phyloP scores from a whole-genome alignment of 2,329 filamentous ascomycete genomes.

The Ophiocordyceps camponoti-rufipedis region DNA sequence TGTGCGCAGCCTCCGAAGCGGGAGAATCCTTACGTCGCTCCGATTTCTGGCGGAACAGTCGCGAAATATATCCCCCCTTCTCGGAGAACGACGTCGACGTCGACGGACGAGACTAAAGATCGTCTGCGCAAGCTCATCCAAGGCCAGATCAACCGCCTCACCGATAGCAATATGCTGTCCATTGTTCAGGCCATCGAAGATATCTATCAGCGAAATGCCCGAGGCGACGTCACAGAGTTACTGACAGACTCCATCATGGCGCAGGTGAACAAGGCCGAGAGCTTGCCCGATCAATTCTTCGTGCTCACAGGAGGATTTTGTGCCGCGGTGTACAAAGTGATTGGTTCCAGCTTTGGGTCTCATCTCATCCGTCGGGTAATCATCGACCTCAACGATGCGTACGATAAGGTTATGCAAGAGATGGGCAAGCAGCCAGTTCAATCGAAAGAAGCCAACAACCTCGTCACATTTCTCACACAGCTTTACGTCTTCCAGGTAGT shows the following conservation, averaged over 20 bases:
- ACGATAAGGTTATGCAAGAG: conserved; percentile 24
- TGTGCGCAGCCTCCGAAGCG: conserved; percentile 28
- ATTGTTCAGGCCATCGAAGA: conserved; percentile 70
- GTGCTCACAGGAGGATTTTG: conserved; percentile 83
- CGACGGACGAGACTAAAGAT: conserved; percentile 46
- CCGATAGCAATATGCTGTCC: conserved; percentile 73
- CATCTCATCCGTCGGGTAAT: conserved; percentile 67
- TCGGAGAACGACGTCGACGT: conserved; percentile 42
- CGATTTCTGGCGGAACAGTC: conserved; percentile 26
- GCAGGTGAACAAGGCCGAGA: conserved; percentile 63
- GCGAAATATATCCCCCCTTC: conserved; percentile 85
- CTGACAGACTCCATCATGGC: conserved; percentile 61
- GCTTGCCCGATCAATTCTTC: conserved; percentile 71
- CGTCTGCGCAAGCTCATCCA: conserved; percentile 67
- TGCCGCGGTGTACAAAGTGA: conserved; percentile 68
- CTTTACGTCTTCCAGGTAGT: conserved; percentile 88
- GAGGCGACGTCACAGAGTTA: conserved; percentile 73
- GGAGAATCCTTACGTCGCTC: conserved; percentile 84
- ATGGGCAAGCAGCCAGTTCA: conserved; percentile 20
- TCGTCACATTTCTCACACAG: conserved; percentile 68
- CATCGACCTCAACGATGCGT: conserved; percentile 51
- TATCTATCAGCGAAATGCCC: conserved; percentile 65
- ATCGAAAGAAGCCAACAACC: conserved; percentile 37
- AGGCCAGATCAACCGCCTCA: conserved; percentile 80
- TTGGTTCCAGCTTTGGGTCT: conserved; percentile 79